Conservation (phyloP, 805 yeast species). For the Komagataella ulmi region DNA sequence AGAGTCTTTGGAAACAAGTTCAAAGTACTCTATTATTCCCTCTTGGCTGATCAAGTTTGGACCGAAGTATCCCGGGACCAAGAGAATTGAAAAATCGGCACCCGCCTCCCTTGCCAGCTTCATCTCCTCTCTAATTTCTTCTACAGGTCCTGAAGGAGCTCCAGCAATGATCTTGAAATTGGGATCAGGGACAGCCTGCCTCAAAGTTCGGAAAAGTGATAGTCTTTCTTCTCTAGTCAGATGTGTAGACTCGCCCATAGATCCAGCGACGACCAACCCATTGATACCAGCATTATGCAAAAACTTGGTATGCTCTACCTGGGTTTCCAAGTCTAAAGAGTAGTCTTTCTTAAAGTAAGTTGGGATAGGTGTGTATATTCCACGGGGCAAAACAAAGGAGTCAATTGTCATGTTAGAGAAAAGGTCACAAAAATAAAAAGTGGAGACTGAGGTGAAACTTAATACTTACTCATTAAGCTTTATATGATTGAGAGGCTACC, state of each 20-base stretch:
- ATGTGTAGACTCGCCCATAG: constrained; percentile 44
- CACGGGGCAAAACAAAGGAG: constrained; percentile 9
- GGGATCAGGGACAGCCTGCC: constrained; percentile 19
- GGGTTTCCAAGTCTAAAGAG: constrained; percentile 30
- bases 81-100: constrained; percentile 23
- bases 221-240: constrained; percentile 31
- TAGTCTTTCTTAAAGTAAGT: constrained; percentile 36
- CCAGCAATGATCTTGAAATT: constrained; percentile 33
- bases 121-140: constrained; percentile 29
- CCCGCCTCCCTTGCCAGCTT: constrained; percentile 22
- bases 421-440: background rate
- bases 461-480: background rate
- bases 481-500: background rate
- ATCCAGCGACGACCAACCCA: constrained; percentile 37
- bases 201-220: constrained; percentile 7
- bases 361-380: constrained; percentile 40
- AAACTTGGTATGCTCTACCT: constrained; percentile 28
- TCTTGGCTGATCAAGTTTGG: constrained; percentile 25
- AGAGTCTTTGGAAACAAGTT: constrained; percentile 26
- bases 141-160: constrained; percentile 29
- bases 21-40: constrained; percentile 31
- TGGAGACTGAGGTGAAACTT: background rate
- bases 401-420: background rate
- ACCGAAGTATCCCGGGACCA: constrained; percentile 37
- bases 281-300: constrained; percentile 28